A percentile compares a stretch with the other conserved stretches of the same genome.
phyloP scores from a whole-genome alignment of 2,329 filamentous ascomycete genomes.

The Neoarthrinium moseri region DNA sequence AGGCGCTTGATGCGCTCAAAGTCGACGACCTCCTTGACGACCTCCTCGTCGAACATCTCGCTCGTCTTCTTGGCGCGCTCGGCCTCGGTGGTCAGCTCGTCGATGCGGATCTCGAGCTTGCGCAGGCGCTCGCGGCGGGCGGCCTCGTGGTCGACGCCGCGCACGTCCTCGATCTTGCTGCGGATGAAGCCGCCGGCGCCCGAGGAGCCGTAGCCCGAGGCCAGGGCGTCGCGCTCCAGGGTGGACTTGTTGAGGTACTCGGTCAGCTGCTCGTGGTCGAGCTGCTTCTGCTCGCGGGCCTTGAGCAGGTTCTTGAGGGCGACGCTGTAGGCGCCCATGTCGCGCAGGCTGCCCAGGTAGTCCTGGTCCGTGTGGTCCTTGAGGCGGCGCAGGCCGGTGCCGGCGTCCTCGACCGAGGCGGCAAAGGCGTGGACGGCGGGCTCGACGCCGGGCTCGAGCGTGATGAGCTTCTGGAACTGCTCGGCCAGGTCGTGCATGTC shows the following conservation, averaged over 20 bases:
- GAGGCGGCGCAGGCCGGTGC: slow-evolving; percentile 73
- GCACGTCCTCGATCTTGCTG: slow-evolving; percentile 92
- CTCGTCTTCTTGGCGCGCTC: slow-evolving; percentile 83
- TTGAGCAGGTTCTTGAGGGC: slow-evolving; percentile 86
- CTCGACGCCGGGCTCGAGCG: slow-evolving; percentile 85
- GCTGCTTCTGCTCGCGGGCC: slow-evolving; percentile 93
- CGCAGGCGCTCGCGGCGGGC: slow-evolving; percentile 81
- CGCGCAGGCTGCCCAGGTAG: slow-evolving; percentile 86
- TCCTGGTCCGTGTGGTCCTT: slow-evolving; percentile 93
- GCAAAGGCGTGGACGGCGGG: slow-evolving; percentile 82
- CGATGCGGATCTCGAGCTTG: slow-evolving; percentile 89
- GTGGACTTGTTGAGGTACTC: slow-evolving; percentile 94
- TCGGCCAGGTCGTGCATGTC: slow-evolving; percentile 89
- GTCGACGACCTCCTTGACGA: slow-evolving; percentile 86
- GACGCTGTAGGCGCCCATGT: slow-evolving; percentile 94
- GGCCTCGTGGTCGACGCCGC: slow-evolving; percentile 95
- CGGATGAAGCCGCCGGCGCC: slow-evolving; percentile 86
- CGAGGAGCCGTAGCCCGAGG: slow-evolving; percentile 51
- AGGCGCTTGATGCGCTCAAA: slow-evolving; percentile 96
- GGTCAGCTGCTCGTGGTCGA: slow-evolving; percentile 93
- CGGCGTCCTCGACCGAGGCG: slow-evolving; percentile 79
- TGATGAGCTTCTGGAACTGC: slow-evolving; percentile 92
- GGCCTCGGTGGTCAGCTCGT: slow-evolving; percentile 85
- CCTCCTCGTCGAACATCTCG: slow-evolving; percentile 94
- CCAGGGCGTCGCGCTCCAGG: slow-evolving; percentile 77